Percentiles rank a stretch among this genome's conserved stretches.
Evolutionary conservation across 371 early-diverging fungal species (phyloP).

Genomic region (Antonospora locustae): DNA sequence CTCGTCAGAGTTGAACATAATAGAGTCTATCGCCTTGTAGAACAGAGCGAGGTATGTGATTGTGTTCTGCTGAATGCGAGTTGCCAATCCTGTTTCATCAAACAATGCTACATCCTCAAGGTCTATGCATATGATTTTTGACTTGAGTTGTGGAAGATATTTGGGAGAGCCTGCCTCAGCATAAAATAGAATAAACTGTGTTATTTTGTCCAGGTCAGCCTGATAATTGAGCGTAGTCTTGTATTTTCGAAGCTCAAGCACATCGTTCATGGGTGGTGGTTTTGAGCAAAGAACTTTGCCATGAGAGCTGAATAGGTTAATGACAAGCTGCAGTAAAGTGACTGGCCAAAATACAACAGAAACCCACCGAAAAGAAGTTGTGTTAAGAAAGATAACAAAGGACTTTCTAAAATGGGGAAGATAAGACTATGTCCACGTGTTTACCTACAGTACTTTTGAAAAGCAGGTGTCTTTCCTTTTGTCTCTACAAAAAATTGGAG

Average conservation of each 20-base stretch:
- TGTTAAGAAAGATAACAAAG: too few relatives aligned
- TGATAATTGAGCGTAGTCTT: conserved; percentile 32
- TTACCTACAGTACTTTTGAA: too few relatives aligned
- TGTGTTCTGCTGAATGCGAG: conserved; percentile 42
- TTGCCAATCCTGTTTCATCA: conserved; percentile 45
- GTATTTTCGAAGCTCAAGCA: conserved; percentile 42
- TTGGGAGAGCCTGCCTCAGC: conserved; percentile 40
- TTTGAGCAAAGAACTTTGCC: too few relatives aligned
- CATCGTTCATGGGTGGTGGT: conserved; percentile 19
- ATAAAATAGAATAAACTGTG: conserved; percentile 52
- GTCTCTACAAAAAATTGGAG: too few relatives aligned
- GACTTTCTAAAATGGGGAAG: too few relatives aligned
- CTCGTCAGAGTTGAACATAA: conserved; percentile 42
- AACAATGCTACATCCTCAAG: conserved; percentile 44
- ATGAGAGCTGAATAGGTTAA: too few relatives aligned
- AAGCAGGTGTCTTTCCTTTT: too few relatives aligned
- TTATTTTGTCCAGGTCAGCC: conserved; percentile 37
- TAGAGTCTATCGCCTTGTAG: conserved; percentile 49
- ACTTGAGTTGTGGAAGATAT: conserved; percentile 40
- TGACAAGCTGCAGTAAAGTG: too few relatives aligned
- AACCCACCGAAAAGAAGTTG: too few relatives aligned
- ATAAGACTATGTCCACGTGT: too few relatives aligned
- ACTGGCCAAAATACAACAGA: too few relatives aligned
- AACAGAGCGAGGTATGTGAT: conserved; percentile 47
- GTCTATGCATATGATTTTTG: conserved; percentile 19